Base-by-base conservation (phyloP, 768 basidiomycete species). In the Suillus weaverae region DNA sequence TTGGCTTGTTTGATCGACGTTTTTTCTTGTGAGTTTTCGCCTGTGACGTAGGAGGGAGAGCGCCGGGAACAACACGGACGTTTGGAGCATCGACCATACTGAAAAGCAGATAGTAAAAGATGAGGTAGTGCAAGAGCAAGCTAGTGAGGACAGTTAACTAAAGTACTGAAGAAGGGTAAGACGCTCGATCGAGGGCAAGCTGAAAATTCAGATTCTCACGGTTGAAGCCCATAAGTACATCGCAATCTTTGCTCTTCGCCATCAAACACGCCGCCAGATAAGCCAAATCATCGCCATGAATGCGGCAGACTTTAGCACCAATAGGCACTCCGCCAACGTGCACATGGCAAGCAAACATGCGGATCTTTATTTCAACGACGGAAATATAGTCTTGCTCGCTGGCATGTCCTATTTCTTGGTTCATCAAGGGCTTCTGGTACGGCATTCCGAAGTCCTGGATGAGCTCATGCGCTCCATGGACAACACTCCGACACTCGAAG, bases 61-160 rank as follows among this genome's bases (percentile, higher is more conserved):
- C 92, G 54, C 92, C 92, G 32, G 92, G 92, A 64, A 94, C 83
- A 67, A 90, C 72, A 63, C 92, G 89, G 39, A 78, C 76, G 41
- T 77, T 68, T 35, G 70, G 6, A 56, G 75, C 70, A 54, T 79
- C 80, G 57, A 74, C 71, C 81, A 82, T 83, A 64, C 48, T 46
- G 35, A 30, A 41, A 62, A 55, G 54, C 26, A 64, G 43, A 33
- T 43, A 48, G n/a, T n/a, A 39, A 43, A 62, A 50, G 38, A 62
- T 30, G 63, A 50, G 60, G 32, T 64, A 32, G 61, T 61, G 60
- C 39, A 35, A 57, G 64, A 20, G 44, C 43, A 38, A 55, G 61
- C n/a, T n/a, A 22, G 44, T 36, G 33, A 51, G 56, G 50, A 43
- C 50, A 10, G 48, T 39, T 22, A 38, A 35, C 6, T 55, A 30